Base-by-base conservation (phyloP, 2,329 filamentous ascomycete species). In the Fusarium lateritium region DNA sequence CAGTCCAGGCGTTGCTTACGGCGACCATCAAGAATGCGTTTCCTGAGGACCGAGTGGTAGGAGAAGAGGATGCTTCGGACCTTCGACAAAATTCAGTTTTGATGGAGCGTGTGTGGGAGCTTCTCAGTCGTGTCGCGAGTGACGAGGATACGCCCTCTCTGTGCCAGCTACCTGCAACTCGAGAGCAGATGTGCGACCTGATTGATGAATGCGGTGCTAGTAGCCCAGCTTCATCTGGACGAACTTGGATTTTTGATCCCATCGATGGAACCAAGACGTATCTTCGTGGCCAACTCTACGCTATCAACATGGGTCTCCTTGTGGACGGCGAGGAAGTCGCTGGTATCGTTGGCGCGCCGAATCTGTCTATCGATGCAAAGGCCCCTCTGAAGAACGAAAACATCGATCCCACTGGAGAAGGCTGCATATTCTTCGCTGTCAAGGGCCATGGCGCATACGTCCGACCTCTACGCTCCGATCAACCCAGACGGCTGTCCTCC, bases 211-310 rank as follows among this genome's bases (percentile, higher is more conserved):
- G 86, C 62, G 82, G 84, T 31, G 68, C 78, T 21, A 80, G 80
- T 24, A 75, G 74, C 17, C 83, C 80, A 6, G 77, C 73, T 8
- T 73, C 66, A 10, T 69, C 73, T 3, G 83, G 82, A 9, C 75
- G 86, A 15, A 82, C 83, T 10, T 89, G 87, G 86, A 81, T 89
- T 0, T 88, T 89, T 69, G 87, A 89, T 70, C 87, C 87, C 1
- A 88, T 89, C 31, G 87, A 89, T 66, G 87, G 87, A 9, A 89
- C 87, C 3, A 84, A 85, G 76, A 87, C 85, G 1, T 89, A 86
- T 55, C 79, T 89, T 10, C 77, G 79, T 13, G 83, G 84, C 7
- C 79, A 87, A 69, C 82, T 87, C 46, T 89, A 88, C 67, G 87
- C 85, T 57, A 85, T 88, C 75, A 89, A 89, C 60, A 79, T 87